Evolutionary conservation across 768 basidiomycete genomes (phyloP).

Genomic region (Leccinum aurantiacum): DNA sequence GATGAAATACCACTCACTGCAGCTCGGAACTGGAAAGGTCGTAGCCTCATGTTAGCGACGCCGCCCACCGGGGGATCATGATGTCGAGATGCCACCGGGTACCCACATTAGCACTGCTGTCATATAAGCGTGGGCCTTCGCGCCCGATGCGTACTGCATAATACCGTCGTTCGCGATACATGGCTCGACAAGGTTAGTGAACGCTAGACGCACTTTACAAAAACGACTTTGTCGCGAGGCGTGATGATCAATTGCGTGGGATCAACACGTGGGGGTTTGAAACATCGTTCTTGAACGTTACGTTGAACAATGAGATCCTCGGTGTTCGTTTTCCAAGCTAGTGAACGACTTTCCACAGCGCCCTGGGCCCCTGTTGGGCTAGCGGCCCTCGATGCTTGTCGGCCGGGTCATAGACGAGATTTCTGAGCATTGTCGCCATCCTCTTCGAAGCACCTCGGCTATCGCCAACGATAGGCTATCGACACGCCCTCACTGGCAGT

Average conservation of each 20-base stretch:
- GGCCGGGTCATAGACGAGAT: too few species aligned
- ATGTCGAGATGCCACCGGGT: not conserved
- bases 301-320: not conserved
- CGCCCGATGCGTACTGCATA: slow-evolving; percentile 39
- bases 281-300: too few species aligned
- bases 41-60: not conserved
- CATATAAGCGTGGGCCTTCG: slow-evolving; percentile 34
- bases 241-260: too few species aligned
- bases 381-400: not conserved
- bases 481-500: too few species aligned
- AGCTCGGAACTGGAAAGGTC: slow-evolving; percentile 19
- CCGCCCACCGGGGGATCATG: not conserved
- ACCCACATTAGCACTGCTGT: slow-evolving; percentile 30
- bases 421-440: not conserved
- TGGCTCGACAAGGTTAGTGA: slow-evolving; percentile 1
- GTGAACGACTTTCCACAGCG: too few species aligned
- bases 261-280: too few species aligned
- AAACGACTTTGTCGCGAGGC: not conserved
- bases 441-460: not conserved
- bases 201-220: not conserved
- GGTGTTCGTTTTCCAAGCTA: too few species aligned
- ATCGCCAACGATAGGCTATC: too few species aligned
- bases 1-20: slow-evolving; percentile 20
- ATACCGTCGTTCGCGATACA: slow-evolving; percentile 25
- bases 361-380: not conserved